A percentile compares a stretch with the other conserved stretches of the same genome.
These are phyloP conservation scores for Cladosporium sp. DNA, from an alignment of 2,329 filamentous ascomycete species.

Conservation along the genomic window DNA sequence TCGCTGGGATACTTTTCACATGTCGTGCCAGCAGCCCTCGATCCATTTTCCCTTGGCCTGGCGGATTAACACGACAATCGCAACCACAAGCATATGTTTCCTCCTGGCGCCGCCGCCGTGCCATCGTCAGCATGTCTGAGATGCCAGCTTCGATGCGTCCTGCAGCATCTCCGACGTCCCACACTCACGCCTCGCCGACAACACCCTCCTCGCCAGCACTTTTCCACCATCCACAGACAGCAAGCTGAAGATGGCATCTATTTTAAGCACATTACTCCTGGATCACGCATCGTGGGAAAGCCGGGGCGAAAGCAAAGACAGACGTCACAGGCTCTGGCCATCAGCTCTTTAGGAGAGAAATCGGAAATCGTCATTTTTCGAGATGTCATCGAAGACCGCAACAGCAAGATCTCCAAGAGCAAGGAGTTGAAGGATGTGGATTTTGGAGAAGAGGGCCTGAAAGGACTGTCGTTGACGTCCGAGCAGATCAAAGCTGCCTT, in stretches of 20 bases:
- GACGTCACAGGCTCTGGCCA: constrained; percentile 19
- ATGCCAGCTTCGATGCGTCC: constrained; percentile 15
- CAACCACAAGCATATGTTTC: constrained; percentile 15
- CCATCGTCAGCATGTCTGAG: constrained; percentile 18
- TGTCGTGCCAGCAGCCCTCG: background rate
- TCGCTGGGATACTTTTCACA: constrained; percentile 7
- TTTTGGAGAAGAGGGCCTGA: constrained; percentile 2
- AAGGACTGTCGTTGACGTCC: constrained; percentile 16
- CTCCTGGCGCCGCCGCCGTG: constrained; percentile 14
- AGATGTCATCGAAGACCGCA: constrained; percentile 5
- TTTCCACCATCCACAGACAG: background rate
- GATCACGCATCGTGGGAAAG: constrained; percentile 23
- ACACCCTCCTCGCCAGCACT: background rate
- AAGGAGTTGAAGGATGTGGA: background rate
- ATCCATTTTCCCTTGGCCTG: background rate
- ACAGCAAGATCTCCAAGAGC: background rate
- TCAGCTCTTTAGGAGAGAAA: constrained; percentile 23
- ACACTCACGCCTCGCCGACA: background rate
- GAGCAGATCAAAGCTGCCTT: constrained; percentile 22
- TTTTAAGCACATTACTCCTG: background rate
- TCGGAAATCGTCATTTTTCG: constrained; percentile 17
- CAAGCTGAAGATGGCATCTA: background rate
- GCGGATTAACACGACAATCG: background rate
- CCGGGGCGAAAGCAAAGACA: constrained; percentile 24
- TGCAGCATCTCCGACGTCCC: constrained; percentile 4